Evolutionary conservation across 2,329 filamentous ascomycete species (phyloP), one percentile per base, ranked within the genome.

Genomic region (Apiospora malaysiana): DNA sequence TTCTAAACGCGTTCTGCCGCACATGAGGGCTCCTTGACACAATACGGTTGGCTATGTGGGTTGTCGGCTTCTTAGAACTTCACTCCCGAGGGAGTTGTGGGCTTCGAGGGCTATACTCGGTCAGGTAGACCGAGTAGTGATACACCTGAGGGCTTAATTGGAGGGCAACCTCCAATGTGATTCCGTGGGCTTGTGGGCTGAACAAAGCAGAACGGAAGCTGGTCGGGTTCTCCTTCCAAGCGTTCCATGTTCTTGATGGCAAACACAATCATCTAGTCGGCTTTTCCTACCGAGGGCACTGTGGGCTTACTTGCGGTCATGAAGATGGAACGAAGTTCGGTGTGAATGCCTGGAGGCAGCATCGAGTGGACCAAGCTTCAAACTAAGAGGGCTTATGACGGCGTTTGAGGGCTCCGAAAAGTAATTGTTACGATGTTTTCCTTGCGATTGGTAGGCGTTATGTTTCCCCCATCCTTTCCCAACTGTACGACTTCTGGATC

Each of bases 91-190:
- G 80, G 81, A 79, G 76, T 78, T 79, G 83, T 87, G 86, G 86
- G 85, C 85, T 87, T 87, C 86, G 85, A 85, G 83, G 84, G 84
- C 80, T 80, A 81, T 80, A 82, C 81, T 82, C 84, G 81, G 70
- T 77, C 27, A 74, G 69, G 69, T 5, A 10, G 46, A 40, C 72
- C 81, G 81, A 82, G 82, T 82, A 82, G 78, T 82, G 83, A 86
- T 86, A 83, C 81, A 88, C 85, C 86, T 87, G 86, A 83, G 86
- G 87, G 86, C 85, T 85, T 84, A 77, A 82, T 79, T 76, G 74
- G 79, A 76, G 78, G 76, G 77, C 68, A 73, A 78, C 77, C 79
- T 77, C 75, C 73, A 63, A 56, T 56, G 74, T 74, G 75, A 75
- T 78, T 79, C 76, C 79, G 79, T 77, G 77, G 72, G 71, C 72